phyloP scores from a whole-genome alignment of 371 early-diverging fungal species.

The Coemansia sp. region DNA sequence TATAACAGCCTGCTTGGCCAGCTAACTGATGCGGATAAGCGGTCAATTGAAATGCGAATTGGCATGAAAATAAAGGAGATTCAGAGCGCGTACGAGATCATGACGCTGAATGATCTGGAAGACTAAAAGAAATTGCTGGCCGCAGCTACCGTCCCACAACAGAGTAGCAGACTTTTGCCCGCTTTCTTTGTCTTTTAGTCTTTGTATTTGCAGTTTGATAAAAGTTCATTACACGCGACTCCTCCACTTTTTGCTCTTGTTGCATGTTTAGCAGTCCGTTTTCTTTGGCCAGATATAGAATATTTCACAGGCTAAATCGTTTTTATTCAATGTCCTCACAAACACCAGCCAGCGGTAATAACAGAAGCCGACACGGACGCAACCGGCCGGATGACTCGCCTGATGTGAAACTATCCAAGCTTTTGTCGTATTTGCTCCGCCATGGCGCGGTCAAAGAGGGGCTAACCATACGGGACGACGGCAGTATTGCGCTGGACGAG shows the following conservation, averaged over 20 bases:
- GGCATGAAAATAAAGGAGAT: conserved; percentile 51
- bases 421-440: conserved; percentile 75
- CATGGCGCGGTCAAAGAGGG: conserved; percentile 83
- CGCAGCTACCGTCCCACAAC: neutral
- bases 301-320: neutral
- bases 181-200: too few species aligned
- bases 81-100: conserved; percentile 47
- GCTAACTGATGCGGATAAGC: conserved; percentile 23
- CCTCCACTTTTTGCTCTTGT: too few species aligned
- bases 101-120: conserved; percentile 43
- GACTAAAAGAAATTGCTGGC: conserved; percentile 9
- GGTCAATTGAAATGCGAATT: conserved; percentile 26
- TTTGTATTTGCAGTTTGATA: too few species aligned
- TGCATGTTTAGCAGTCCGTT: neutral
- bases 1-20: conserved; percentile 27
- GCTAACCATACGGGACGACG: conserved; percentile 68
- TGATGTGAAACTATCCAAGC: conserved; percentile 64
- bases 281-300: neutral
- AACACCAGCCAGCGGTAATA: neutral
- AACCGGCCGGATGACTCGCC: conserved; percentile 29
- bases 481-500: conserved; percentile 66
- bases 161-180: too few species aligned
- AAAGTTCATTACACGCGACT: too few species aligned
- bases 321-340: neutral
- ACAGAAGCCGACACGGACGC: neutral